Evolutionary conservation across 2,329 filamentous ascomycete species (phyloP).

Genomic region (Penicillium sp.): DNA sequence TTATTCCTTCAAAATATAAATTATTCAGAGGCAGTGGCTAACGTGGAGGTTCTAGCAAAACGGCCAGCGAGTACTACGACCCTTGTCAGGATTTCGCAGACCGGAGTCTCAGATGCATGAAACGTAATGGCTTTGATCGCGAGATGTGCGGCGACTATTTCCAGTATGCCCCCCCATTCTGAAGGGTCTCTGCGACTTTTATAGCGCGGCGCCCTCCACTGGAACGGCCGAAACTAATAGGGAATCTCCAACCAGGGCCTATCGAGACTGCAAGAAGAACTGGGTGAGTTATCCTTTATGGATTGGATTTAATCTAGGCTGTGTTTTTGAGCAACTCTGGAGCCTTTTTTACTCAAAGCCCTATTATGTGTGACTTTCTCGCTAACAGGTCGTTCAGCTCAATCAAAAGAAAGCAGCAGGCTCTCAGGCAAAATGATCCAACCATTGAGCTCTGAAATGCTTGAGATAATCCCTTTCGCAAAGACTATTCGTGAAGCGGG

Average conservation of each 20-base stretch:
- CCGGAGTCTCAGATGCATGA: slow-evolving; percentile 81
- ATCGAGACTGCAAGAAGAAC: slow-evolving; percentile 90
- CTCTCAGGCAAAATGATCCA: slow-evolving; percentile 1
- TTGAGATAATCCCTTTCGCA: not conserved
- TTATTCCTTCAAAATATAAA: not conserved
- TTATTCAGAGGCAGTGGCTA: not conserved
- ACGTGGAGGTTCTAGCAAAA: slow-evolving; percentile 63
- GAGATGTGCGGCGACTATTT: slow-evolving; percentile 96
- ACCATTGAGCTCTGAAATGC: not conserved
- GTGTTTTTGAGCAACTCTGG: not conserved
- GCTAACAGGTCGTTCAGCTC: slow-evolving; percentile 24
- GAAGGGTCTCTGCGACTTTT: too few species aligned
- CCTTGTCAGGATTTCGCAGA: slow-evolving; percentile 92
- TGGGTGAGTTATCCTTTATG: slow-evolving; percentile 65
- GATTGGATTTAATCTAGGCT: not conserved
- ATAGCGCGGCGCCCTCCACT: too few species aligned
- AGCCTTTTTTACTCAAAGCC: not conserved
- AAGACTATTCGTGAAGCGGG: not conserved
- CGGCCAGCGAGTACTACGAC: slow-evolving; percentile 86
- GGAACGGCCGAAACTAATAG: not conserved
- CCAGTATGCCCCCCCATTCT: slow-evolving; percentile 63
- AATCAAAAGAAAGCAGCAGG: slow-evolving; percentile 32
- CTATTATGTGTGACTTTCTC: too few species aligned
- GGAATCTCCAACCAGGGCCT: slow-evolving; percentile 64
- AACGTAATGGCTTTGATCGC: slow-evolving; percentile 82